phyloP scores from a whole-genome alignment of 352 stramenopile species.

The Pilasporangium apinafurcum region DNA sequence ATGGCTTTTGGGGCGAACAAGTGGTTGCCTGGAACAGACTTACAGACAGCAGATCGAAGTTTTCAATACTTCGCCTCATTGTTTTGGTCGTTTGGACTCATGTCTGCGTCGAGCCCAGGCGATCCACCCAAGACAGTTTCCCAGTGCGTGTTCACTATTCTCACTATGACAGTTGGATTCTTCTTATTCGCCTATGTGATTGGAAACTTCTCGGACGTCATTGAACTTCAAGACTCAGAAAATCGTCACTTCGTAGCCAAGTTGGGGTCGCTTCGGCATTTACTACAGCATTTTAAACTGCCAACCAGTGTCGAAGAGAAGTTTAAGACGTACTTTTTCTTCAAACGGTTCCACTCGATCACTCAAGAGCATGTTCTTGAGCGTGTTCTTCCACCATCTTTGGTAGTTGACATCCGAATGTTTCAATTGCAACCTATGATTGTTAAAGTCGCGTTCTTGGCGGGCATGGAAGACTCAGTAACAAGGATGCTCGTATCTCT shows the following conservation, averaged over 20 bases:
- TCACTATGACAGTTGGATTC: constrained; percentile 51
- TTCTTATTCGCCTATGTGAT: constrained; percentile 60
- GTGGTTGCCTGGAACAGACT: constrained; percentile 17
- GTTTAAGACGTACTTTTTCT: constrained; percentile 64
- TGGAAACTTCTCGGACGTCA: constrained; percentile 52
- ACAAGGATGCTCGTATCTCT: constrained; percentile 50
- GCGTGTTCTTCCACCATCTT: constrained; percentile 39
- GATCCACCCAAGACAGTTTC: constrained; percentile 37
- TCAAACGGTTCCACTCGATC: constrained; percentile 64
- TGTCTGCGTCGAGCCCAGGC: constrained; percentile 48
- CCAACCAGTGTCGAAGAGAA: constrained; percentile 33
- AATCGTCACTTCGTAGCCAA: constrained; percentile 55
- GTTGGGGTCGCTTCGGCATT: constrained; percentile 40
- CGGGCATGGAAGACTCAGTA: constrained; percentile 42
- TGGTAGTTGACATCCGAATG: constrained; percentile 57
- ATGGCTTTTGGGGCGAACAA: constrained; percentile 18
- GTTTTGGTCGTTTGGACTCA: constrained; percentile 51
- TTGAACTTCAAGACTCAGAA: constrained; percentile 48
- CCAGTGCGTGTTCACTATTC: constrained; percentile 49
- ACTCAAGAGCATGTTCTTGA: constrained; percentile 57
- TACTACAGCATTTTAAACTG: constrained; percentile 45
- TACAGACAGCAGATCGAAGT: constrained; percentile 13
- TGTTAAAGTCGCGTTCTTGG: constrained; percentile 60
- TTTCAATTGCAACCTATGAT: constrained; percentile 65
- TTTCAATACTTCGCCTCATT: constrained; percentile 42